phyloP scores from a whole-genome alignment of 1,284 basidiomycete genomes.

The Malassezia obtusa region DNA sequence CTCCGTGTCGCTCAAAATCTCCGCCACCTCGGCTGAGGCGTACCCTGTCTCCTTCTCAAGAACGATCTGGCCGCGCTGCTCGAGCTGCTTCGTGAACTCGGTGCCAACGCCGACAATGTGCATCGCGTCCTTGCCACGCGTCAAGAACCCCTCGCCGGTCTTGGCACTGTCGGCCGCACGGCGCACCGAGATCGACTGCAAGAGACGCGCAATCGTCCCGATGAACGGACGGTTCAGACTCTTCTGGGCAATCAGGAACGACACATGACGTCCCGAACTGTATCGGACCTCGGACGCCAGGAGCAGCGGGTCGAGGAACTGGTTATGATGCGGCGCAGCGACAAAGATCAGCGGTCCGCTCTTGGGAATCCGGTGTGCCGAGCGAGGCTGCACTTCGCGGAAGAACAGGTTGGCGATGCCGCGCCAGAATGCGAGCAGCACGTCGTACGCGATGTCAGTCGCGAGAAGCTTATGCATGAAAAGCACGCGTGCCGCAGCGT shows the following conservation, averaged over 20 bases:
- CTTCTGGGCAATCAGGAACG: conserved; percentile 86
- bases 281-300: conserved; percentile 73
- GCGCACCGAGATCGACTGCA: conserved; percentile 69
- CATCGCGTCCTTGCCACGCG: conserved; percentile 52
- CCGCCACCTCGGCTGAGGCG: conserved; percentile 69
- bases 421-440: conserved; percentile 54
- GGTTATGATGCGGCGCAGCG: conserved; percentile 87
- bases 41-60: conserved; percentile 73
- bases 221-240: conserved; percentile 72
- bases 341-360: conserved; percentile 93
- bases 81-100: conserved; percentile 66
- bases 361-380: conserved; percentile 81
- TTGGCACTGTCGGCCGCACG: conserved; percentile 83
- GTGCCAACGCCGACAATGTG: conserved; percentile 71
- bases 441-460: conserved; percentile 48
- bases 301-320: conserved; percentile 93
- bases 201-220: conserved; percentile 71
- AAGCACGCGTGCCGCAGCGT: conserved; percentile 28
- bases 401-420: conserved; percentile 91
- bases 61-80: conserved; percentile 73
- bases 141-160: conserved; percentile 65
- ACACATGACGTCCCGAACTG: conserved; percentile 72
- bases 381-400: conserved; percentile 80
- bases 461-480: conserved; percentile 34
- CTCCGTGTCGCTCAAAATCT: conserved; percentile 81